These are phyloP conservation scores for Acer campestre DNA, from an alignment of 345 rosid species.

Conservation along the genomic window DNA sequence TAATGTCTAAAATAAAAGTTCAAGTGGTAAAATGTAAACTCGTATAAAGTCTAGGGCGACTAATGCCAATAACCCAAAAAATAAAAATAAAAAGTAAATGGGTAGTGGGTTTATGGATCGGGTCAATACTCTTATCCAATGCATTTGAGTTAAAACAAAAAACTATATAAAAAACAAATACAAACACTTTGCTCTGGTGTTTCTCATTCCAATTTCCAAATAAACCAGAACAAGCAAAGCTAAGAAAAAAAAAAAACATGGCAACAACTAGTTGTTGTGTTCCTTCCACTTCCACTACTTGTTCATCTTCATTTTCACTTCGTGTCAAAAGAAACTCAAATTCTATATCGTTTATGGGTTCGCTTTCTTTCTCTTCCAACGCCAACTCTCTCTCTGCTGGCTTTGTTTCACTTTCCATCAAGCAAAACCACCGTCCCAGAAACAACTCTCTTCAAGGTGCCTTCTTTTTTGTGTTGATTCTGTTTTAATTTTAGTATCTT, in stretches of 20 bases:
- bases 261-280: conserved; percentile 36
- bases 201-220: background rate
- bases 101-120: background rate
- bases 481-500: background rate
- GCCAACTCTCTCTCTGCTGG: conserved; percentile 28
- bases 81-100: background rate
- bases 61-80: background rate
- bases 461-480: conserved; percentile 14
- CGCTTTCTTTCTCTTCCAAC: conserved; percentile 45
- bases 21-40: no score
- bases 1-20: no score
- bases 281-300: conserved; percentile 33
- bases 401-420: conserved; percentile 39
- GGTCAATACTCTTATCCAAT: conserved; percentile 4
- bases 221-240: conserved; percentile 5
- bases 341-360: conserved; percentile 27
- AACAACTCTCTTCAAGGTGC: conserved; percentile 55
- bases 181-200: background rate
- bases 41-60: no score
- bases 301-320: conserved; percentile 36
- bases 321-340: conserved; percentile 23
- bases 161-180: background rate
- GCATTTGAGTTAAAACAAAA: background rate
- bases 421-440: conserved; percentile 34
- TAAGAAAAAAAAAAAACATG: conserved; percentile 33